Evolutionary conservation across 176 grass and related monocot genomes (phyloP).

Genomic region (Alopecurus myosuroides): DNA sequence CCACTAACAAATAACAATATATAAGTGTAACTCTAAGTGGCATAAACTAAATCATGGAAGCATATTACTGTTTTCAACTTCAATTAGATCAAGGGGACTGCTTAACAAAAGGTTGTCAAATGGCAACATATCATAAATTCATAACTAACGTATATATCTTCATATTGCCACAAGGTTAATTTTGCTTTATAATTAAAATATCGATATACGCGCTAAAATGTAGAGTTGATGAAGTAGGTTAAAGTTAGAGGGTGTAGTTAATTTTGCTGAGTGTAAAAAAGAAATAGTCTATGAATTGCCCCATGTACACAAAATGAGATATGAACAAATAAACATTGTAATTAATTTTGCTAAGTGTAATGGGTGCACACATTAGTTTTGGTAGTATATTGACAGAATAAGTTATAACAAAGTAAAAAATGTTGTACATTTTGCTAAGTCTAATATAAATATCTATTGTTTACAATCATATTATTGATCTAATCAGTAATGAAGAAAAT

Average conservation of each 20-base stretch:
- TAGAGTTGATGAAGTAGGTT: background rate
- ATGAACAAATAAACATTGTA: background rate
- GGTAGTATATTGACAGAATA: background rate
- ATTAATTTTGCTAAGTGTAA: background rate
- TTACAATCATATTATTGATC: too few relatives aligned
- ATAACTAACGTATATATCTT: too few relatives aligned
- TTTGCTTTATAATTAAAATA: too few relatives aligned
- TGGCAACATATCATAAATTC: background rate
- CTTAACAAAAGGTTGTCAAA: background rate
- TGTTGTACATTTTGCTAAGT: too few relatives aligned
- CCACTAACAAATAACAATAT: background rate
- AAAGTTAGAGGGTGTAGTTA: background rate
- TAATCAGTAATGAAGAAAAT: too few relatives aligned
- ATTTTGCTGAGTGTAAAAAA: background rate
- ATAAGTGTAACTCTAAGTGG: background rate
- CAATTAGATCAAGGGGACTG: too few relatives aligned
- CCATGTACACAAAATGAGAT: background rate
- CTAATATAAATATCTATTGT: too few relatives aligned
- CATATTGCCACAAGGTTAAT: background rate
- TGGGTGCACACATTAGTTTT: background rate
- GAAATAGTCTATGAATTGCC: background rate
- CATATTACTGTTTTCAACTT: too few relatives aligned
- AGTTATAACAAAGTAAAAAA: background rate
- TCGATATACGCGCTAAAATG: too few relatives aligned
- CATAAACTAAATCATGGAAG: background rate